phyloP scores from a whole-genome alignment of 2,329 filamentous ascomycete species.

The Aspergillus glaucus region DNA sequence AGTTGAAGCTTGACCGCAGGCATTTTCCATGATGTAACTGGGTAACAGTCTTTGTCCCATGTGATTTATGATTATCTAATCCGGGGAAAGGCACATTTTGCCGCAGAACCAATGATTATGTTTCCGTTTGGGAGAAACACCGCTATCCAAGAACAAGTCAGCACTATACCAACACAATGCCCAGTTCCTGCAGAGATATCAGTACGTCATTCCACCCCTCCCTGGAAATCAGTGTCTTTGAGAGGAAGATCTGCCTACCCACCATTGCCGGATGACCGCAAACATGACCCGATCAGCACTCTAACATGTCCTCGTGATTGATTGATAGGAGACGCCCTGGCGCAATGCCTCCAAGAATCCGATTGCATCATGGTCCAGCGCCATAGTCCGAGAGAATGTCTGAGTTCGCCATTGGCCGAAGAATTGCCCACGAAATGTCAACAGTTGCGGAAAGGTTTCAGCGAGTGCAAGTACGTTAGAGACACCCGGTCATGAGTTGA shows the following conservation, averaged over 20 bases:
- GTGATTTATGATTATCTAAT: constrained; percentile 26
- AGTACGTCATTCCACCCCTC: constrained; percentile 53
- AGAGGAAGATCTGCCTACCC: background rate
- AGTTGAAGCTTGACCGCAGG: background rate
- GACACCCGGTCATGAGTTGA: background rate
- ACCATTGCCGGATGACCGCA: background rate
- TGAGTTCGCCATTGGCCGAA: constrained; percentile 73
- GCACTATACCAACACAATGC: constrained; percentile 55
- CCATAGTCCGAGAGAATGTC: constrained; percentile 78
- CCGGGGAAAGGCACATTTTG: constrained; percentile 20
- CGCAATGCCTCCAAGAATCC: constrained; percentile 89
- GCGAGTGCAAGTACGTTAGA: constrained; percentile 68
- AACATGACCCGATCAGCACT: constrained; percentile 4
- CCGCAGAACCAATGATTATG: constrained; percentile 3
- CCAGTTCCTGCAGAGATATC: constrained; percentile 93
- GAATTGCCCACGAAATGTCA: constrained; percentile 82
- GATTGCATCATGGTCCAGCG: constrained; percentile 94
- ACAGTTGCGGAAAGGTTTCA: constrained; percentile 86
- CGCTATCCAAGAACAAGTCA: no score
- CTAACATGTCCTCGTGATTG: constrained; percentile 11
- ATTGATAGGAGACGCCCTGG: constrained; percentile 73
- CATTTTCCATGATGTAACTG: background rate
- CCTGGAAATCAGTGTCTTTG: background rate
- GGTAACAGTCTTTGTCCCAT: constrained; percentile 11
- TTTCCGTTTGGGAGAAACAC: no score